Base-by-base conservation (phyloP, 768 basidiomycete species). In the Suillus tomentosus region DNA sequence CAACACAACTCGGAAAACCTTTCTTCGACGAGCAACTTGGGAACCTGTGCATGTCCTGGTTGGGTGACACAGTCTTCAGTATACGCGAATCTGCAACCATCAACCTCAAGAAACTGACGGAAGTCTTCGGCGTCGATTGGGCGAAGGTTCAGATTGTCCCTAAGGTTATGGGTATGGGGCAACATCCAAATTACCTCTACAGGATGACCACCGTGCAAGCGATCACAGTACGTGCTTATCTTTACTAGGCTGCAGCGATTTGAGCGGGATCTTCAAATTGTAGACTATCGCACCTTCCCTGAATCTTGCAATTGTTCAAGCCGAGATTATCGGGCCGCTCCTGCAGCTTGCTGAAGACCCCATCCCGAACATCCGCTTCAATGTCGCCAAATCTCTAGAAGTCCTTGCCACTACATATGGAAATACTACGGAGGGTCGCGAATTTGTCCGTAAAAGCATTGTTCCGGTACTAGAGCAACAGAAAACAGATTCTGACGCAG, bases 151-250 rank as follows among this genome's bases (percentile, higher is more conserved):
- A 95, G 39, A 98, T 99, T 70, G 93, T 99, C 43, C 97, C 97
- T 4, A 96, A 96, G 77, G 94, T 99, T 24, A 89, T 98, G 77
- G 92, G 89, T 57, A 99, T 99, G 97, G 96, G 95, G 5, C 86
- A 90, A 64, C 95, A 98, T 78, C 93, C 93, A 37, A 99, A 98
- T 76, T 99, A 99, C 76, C 84, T 99, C 34, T 97, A 92, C 79
- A 84, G 97, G 72, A 97, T 99, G 95, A 99, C 97, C 3, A 99
- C 97, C 17, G 94, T 99, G 51, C 95, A 99, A 76, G 96, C 96
- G 39, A 96, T 99, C 72, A 96, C 94, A 71, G 96, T 98, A 74
- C 66, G 89, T 77, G 56, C 15, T 62, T 54, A 39, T 61, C 17
- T 7, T 60, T 31, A 10, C 15, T 40, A 27, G 10, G 17, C 40